phyloP scores from a whole-genome alignment of 2,329 filamentous ascomycete species.

The Fusarium burgessii region DNA sequence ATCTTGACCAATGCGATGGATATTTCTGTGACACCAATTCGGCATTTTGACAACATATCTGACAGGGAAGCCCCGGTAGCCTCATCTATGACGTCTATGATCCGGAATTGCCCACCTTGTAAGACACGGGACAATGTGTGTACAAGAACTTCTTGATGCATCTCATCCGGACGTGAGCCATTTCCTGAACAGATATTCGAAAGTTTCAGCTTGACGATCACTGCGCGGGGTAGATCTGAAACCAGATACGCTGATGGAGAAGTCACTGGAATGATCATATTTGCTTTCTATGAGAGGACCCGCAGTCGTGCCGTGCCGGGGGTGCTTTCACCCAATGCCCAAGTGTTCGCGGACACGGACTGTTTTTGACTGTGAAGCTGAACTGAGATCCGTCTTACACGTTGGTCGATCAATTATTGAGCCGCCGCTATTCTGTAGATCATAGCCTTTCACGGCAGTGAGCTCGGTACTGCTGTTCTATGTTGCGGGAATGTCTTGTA shows the following conservation, averaged over 20 bases:
- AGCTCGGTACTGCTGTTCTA: neutral
- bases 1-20: neutral
- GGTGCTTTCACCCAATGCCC: neutral
- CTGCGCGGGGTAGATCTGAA: neutral
- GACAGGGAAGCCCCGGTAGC: accelerated
- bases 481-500: neutral
- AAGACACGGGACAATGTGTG: neutral
- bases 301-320: neutral
- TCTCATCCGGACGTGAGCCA: neutral
- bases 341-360: neutral
- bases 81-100: neutral
- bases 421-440: neutral
- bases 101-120: no score
- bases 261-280: neutral
- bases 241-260: neutral
- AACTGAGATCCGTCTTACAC: neutral
- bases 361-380: neutral
- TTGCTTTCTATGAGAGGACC: neutral
- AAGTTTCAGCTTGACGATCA: accelerated
- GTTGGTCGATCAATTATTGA: neutral
- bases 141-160: neutral
- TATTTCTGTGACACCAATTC: neutral
- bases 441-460: neutral
- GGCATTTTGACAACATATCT: accelerated
- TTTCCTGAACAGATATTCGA: neutral